A percentile compares a stretch with the other conserved stretches of the same genome.
phyloP scores from a whole-genome alignment of 176 grass and related monocot species.

The Bonia amplexicaulis region DNA sequence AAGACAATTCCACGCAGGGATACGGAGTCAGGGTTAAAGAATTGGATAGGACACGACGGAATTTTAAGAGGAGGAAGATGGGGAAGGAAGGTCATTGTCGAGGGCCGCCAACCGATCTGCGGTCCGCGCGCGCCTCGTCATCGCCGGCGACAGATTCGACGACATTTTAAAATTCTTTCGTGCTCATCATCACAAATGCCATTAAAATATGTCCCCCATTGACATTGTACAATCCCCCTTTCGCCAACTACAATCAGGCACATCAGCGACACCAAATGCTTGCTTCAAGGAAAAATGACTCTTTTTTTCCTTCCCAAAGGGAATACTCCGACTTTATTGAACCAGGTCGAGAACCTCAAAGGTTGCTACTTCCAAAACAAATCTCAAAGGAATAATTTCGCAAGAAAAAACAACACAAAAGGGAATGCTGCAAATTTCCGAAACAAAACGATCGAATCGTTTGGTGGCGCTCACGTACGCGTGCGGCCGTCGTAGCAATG shows the following conservation, averaged over 20 bases:
- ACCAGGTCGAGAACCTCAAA: constrained; percentile 17
- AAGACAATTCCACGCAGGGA: constrained; percentile 34
- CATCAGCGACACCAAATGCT: constrained; percentile 23
- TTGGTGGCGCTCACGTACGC: background rate
- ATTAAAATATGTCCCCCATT: background rate
- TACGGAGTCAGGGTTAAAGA: constrained; percentile 8
- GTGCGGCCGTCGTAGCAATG: background rate
- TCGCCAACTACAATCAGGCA: background rate
- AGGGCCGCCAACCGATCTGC: constrained; percentile 33
- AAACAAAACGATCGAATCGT: background rate
- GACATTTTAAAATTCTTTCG: constrained; percentile 1
- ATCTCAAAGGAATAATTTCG: background rate
- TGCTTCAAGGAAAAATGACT: background rate
- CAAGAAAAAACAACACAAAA: background rate
- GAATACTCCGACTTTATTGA: background rate
- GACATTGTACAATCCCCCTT: background rate
- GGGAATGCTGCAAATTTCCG: background rate
- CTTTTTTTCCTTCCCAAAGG: background rate
- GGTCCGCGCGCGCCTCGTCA: constrained; percentile 16
- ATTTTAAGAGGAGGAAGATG: background rate
- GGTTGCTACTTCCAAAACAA: background rate
- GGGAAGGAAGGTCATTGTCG: constrained; percentile 13
- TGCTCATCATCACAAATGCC: constrained; percentile 29
- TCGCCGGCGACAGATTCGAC: constrained; percentile 42
- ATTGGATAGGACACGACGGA: background rate